These are phyloP conservation scores for Oligophagozyma castellii DNA, from an alignment of 1,139 yeast genomes.

Conservation along the genomic window DNA sequence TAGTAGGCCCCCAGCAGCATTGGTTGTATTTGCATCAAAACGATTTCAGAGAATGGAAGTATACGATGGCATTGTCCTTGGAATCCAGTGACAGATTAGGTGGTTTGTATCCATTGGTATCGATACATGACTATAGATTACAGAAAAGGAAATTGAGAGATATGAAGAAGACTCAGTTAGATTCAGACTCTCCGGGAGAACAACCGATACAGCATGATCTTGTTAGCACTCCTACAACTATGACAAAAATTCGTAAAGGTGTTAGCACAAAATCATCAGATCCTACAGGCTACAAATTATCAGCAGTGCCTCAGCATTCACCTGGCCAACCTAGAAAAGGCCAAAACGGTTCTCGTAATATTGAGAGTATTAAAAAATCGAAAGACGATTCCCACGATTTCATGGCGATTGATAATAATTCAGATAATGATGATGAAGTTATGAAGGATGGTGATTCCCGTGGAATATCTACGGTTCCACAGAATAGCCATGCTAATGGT, in stretches of 20 bases:
- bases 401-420: constrained; percentile 11
- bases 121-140: constrained; percentile 33
- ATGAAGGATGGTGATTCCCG: too few relatives aligned
- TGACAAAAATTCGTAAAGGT: constrained; percentile 7
- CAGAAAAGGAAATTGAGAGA: constrained; percentile 28
- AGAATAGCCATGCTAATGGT: too few relatives aligned
- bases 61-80: constrained; percentile 60
- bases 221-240: constrained; percentile 21
- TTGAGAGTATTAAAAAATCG: constrained; percentile 18
- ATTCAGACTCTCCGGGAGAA: constrained; percentile 3
- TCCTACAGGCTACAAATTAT: constrained; percentile 33
- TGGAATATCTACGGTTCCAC: too few relatives aligned
- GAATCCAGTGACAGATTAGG: constrained; percentile 60
- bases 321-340: constrained; percentile 68
- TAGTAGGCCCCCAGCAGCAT: constrained; percentile 98
- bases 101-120: constrained; percentile 61
- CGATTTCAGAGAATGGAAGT: constrained; percentile 92
- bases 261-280: constrained; percentile 34
- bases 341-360: constrained; percentile 26
- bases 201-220: constrained; percentile 8
- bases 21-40: constrained; percentile 94
- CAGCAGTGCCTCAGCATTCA: constrained; percentile 69
- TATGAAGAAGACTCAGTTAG: constrained; percentile 3
- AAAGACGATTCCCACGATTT: constrained; percentile 1
- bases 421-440: constrained; percentile 10